Base-by-base conservation (phyloP, 2,329 filamentous ascomycete genomes). In the Pseudogymnoascus sp. region DNA sequence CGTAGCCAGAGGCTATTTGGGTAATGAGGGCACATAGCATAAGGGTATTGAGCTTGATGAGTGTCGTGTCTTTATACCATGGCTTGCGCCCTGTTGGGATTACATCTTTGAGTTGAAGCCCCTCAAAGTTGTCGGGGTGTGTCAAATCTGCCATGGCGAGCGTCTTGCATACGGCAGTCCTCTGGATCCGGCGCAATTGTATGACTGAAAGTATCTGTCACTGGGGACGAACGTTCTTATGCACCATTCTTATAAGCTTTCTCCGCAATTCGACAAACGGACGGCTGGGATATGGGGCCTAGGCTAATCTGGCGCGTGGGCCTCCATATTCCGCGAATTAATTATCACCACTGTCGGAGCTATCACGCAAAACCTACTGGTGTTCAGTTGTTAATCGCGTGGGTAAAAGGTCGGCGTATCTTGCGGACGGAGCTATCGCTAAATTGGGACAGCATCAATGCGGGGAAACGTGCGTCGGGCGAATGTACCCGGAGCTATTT, bases 1-100 rank as follows among this genome's bases (percentile, higher is more conserved):
- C 73, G 59, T 73, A 74, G 0, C 73, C 73, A 0, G 68, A 68
- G 0, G 73, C 69, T 0, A 68, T 70, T 57, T 72, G 70, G 0
- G 72, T 72, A 25, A 74, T 63, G 0, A 74, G 63, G 5, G 69
- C 69, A 35, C 70, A 67, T 1, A 74, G 61, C 12, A 74, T 66
- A 25, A 74, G 59, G 1, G 69, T 20, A 60, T 74, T 74, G 50
- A 74, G 72, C 50, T 69, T 68, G 54, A 69, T 57, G 3, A 74
- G 64, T 20, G 58, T 58, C 1, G 22, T 28, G 47, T 69, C 65
- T 20, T 59, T 61, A 25, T 60, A 69, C 68, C 68, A 70, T 6
- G 67, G 57, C 18, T 28, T 36, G 28, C 57, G 57, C 12, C 36
- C 57, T 28, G 38, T 18, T 30, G 57, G 57, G 16, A 58, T 39